phyloP scores from a whole-genome alignment of 805 yeast genomes.

The Monosporozyma siamensis region DNA sequence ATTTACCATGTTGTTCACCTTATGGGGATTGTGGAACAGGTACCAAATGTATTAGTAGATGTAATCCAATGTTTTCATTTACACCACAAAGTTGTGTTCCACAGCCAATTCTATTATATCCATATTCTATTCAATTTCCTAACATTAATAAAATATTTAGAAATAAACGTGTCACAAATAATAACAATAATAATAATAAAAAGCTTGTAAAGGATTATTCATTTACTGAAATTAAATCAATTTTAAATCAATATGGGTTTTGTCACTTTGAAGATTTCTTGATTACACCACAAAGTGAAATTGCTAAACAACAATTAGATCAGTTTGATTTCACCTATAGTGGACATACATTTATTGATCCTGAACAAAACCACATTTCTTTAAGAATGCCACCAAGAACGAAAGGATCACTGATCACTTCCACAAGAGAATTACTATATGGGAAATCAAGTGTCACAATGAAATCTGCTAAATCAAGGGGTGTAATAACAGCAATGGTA shows the following conservation, averaged over 20 bases:
- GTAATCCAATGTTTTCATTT: constrained; percentile 70
- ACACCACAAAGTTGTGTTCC: constrained; percentile 69
- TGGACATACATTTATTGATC: constrained; percentile 45
- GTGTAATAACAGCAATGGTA: constrained; percentile 81
- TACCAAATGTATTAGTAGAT: constrained; percentile 69
- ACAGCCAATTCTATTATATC: constrained; percentile 35
- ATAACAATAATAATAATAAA: too few species aligned
- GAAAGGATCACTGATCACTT: constrained; percentile 69
- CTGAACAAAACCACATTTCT: constrained; percentile 37
- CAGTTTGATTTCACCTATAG: constrained; percentile 55
- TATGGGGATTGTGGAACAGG: constrained; percentile 80
- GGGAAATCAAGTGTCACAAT: constrained; percentile 62
- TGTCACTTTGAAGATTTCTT: constrained; percentile 23
- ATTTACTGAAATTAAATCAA: not conserved
- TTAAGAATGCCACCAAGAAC: constrained; percentile 72
- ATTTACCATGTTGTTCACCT: constrained; percentile 79
- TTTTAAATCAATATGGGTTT: constrained; percentile 5
- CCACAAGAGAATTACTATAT: constrained; percentile 73
- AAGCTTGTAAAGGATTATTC: too few species aligned
- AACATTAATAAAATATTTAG: not conserved
- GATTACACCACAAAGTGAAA: constrained; percentile 29
- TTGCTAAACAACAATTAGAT: constrained; percentile 52
- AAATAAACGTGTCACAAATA: not conserved
- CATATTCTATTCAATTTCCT: not conserved
- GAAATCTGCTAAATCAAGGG: constrained; percentile 64